Base-by-base conservation (phyloP, 1,139 yeast genomes). In the Yamadazyma spencermartinsiae region DNA sequence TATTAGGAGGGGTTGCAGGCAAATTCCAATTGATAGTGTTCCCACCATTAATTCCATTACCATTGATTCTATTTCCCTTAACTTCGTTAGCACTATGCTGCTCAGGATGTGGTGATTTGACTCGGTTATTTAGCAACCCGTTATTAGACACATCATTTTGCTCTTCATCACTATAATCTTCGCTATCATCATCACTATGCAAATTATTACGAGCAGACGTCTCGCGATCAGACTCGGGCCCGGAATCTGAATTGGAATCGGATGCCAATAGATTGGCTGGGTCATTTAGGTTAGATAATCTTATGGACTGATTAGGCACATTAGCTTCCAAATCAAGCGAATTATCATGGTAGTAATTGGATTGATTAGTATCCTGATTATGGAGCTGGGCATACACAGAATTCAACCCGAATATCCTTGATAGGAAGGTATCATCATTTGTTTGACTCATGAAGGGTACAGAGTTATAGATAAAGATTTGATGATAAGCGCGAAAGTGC, bases 361-460 rank as follows among this genome's bases (percentile, higher is more conserved):
- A 66, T 30, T 60, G 70, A 48, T 66, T 63, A 43, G 64, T 66
- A 26, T 67, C 70, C 31, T 64, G 61, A 24, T 40, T 30, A n/a
- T 34, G 18, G 19, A 62, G 60, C 51, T 60, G 78, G 52, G 62
- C 67, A 55, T 62, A 73, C 19, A 73, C 65, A 10, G 81, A 75
- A 47, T 74, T 75, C 37, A 75, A 59, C 2, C 81, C 82, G 52
- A 78, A 76, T 30, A 78, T 79, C 31, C 82, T 61, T 14, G 81
- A 76, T 42, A 78, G 64, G 48, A 78, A 78, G 8, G 82, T 78
- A 48, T 76, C 80, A 36, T 45, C 47, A 13, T 42, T 31, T 7
- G 42, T 27, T 24, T 38, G 42, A 18, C 31, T 35, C 43, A 40
- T 40, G 13, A 21, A 19, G 8, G 15, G 13, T 10, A 11, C 7